Evolutionary conservation across 176 grass and related monocot species (phyloP), one percentile per base, ranked within the genome.

Genomic region (Bonia amplexicaulis): DNA sequence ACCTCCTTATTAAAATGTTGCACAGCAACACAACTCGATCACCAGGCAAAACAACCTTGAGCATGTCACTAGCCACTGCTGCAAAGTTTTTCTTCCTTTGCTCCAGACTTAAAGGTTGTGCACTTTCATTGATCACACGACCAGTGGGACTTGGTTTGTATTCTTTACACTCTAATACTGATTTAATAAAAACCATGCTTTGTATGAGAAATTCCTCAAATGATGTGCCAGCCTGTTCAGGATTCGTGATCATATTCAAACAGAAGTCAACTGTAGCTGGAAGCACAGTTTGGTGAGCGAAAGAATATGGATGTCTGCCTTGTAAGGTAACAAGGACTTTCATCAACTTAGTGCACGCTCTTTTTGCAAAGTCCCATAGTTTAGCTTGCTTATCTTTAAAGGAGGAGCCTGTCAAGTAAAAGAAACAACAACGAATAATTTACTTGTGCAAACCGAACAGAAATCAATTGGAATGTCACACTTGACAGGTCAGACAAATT

Each of bases 1-100:
- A 98, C 96, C 96, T 98, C 68, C 93, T 94, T 85, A 99, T 92
- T 87, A 99, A 92, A 80, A 96, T 85, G 74, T 99, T 99, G 81
- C 96, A 96, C 53, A 99, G 82, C 72, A 99, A 80, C 80, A 92
- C 84, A 23, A 96, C 91, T 59, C 93, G 87, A 44, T 96, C 96
- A 82, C 87, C 88, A 7, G 88, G 91, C 37, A 99, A 88, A 87
- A 96, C 78, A 81, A 57, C 84, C 66, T 94, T 99, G 80, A 99
- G 82, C 77, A 94, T 94, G 69, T 92, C 84, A 74, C 39, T 88
- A 80, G 91, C 96, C 87, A 92, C 78, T 55, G 77, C 77, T 42
- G 90, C 89, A 68, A 94, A 88, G 80, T 77, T 94, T 85, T 92
- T 99, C 90, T 94, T 96, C 52, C 90, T 90, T 82, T 99, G 90